A percentile compares a stretch with the other conserved stretches of the same genome.
Evolutionary conservation across 768 basidiomycete species (phyloP).

Genomic region (Albatrellus ellisii): DNA sequence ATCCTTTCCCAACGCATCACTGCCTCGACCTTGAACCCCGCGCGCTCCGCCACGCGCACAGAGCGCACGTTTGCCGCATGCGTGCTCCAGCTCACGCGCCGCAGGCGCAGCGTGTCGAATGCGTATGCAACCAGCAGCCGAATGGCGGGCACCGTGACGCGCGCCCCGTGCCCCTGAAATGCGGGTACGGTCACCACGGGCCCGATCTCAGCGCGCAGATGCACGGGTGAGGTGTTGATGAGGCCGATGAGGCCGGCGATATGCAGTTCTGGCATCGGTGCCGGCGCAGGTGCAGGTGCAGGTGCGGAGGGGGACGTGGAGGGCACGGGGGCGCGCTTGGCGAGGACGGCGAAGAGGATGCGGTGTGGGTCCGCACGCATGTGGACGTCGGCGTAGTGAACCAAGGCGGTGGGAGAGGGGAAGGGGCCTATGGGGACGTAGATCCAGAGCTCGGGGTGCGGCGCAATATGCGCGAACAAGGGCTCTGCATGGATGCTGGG

Average conservation of each 20-base stretch:
- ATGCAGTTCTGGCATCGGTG: too few relatives aligned
- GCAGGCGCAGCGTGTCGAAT: not conserved
- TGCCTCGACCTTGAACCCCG: not conserved
- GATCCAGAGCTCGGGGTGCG: not conserved
- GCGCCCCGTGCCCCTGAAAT: not conserved
- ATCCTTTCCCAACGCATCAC: not conserved
- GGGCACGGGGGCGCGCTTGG: constrained; percentile 8
- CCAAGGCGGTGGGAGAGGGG: not conserved
- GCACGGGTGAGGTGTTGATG: not conserved
- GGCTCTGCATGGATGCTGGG: constrained; percentile 22
- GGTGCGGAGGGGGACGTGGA: constrained; percentile 9
- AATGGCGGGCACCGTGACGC: not conserved
- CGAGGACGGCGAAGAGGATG: not conserved
- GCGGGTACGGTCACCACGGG: not conserved
- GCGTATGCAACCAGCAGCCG: not conserved
- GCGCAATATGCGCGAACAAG: constrained; percentile 16
- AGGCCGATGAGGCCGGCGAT: not conserved
- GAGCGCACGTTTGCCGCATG: not conserved
- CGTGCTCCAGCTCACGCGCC: not conserved
- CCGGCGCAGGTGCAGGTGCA: too few relatives aligned
- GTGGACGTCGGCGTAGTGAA: not conserved
- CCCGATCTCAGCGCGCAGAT: not conserved
- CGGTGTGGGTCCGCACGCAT: not conserved
- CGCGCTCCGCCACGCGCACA: not conserved
- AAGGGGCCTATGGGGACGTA: not conserved